These are phyloP conservation scores for Wickerhamiella azymoides DNA, from an alignment of 805 yeast genomes.

Conservation along the genomic window DNA sequence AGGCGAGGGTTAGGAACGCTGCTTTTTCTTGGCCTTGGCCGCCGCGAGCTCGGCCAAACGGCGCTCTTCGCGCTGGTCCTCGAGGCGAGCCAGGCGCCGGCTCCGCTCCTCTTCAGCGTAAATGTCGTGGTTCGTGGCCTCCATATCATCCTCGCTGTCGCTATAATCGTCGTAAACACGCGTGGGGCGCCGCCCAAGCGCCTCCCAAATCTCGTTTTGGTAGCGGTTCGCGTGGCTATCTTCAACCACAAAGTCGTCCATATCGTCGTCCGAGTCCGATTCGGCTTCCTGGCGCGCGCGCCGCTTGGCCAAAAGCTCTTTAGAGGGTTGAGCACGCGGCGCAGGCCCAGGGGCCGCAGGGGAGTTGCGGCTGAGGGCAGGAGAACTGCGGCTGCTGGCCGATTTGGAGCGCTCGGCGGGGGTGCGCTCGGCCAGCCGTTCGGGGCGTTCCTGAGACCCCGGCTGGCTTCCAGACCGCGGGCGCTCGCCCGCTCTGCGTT, in stretches of 20 bases:
- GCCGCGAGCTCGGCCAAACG: slow-evolving; percentile 34
- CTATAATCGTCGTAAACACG: slow-evolving; percentile 34
- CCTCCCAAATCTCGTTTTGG: slow-evolving; percentile 78
- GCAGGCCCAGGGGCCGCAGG: slow-evolving; percentile 9
- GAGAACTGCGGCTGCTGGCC: neutral
- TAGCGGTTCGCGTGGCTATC: slow-evolving; percentile 46
- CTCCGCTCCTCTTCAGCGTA: slow-evolving; percentile 70
- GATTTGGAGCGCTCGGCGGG: neutral
- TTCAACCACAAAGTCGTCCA: slow-evolving; percentile 45
- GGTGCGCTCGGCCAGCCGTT: neutral
- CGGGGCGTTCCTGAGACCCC: neutral
- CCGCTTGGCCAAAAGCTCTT: slow-evolving; percentile 13
- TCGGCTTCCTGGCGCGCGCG: slow-evolving; percentile 8
- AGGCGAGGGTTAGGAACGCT: neutral
- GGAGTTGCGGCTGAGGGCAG: neutral
- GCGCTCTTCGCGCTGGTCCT: slow-evolving; percentile 55
- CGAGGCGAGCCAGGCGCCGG: slow-evolving; percentile 51
- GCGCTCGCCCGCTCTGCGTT: no score
- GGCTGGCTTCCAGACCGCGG: no score
- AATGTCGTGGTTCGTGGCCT: slow-evolving; percentile 84
- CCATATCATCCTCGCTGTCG: slow-evolving; percentile 56
- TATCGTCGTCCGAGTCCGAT: slow-evolving; percentile 35
- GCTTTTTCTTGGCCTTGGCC: slow-evolving; percentile 28
- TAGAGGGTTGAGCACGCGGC: slow-evolving; percentile 18
- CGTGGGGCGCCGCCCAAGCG: slow-evolving; percentile 48